Evolutionary conservation across 805 yeast genomes (phyloP), one percentile per base, ranked within the genome.

Genomic region (Clavispora santaluciae): DNA sequence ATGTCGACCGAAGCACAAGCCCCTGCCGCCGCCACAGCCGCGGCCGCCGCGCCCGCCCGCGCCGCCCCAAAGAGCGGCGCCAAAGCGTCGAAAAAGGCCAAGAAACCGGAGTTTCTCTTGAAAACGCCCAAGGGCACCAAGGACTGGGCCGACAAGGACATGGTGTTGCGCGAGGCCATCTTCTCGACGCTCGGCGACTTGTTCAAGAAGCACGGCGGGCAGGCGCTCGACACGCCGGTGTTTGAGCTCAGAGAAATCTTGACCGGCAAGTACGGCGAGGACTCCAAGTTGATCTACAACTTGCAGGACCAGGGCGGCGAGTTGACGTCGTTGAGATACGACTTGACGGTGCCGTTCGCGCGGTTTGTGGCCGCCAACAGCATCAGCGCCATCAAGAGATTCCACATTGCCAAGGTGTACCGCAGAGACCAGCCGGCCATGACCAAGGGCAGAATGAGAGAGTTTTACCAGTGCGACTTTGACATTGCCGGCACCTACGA

Each of bases 361-460:
- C 79, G 99, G 60, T 93, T 77, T 57, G 95, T 91, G 41, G 99
- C 99, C 15, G 86, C 88, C 87, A 93, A 93, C 70, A 88, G 86
- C 55, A 78, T 93, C 46, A 83, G 87, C 54, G 78, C 73, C 58
- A 91, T 93, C 66, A 93, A 93, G 69, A 78, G 99, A 60, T 93
- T 81, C 63, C 99, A 93, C 68, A 87, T 93, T 50, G 99, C 99
- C 53, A 93, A 93, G 64, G 99, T 93, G 40, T 93, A 93, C 69
- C 82, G 99, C 72, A 85, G 99, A 68, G 99, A 93, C 63, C 99
- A 93, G 68, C 99, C 99, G 5, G 99, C 99, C 7, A 93, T 93
- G 99, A 91, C 98, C 38, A 93, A 93, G 68, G 99, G 99, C 46
- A 80, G 99, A 68, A 93, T 93, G 99, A 86, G 99, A 77, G 99